These are phyloP conservation scores for Rosa lucieae DNA, from an alignment of 306 rosid species.

Conservation along the genomic window DNA sequence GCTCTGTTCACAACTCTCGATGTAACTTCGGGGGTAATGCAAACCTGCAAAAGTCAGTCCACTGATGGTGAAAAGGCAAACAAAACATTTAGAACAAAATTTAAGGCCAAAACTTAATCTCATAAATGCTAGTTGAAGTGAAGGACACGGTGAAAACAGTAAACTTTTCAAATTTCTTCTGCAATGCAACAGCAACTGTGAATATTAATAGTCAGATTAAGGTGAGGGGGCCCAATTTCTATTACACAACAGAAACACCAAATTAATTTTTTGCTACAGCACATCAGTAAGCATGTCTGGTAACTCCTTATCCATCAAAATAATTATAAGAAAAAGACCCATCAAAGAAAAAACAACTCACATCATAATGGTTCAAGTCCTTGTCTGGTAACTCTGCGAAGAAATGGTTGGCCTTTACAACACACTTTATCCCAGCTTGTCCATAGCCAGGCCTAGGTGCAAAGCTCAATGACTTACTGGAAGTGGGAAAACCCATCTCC, in stretches of 20 bases:
- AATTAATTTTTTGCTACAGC: constrained; percentile 22
- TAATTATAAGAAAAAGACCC: constrained; percentile 16
- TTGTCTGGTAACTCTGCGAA: constrained; percentile 96
- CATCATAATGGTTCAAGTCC: constrained; percentile 97
- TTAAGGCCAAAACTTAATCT: constrained; percentile 32
- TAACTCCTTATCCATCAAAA: too few relatives aligned
- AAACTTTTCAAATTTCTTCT: constrained; percentile 35
- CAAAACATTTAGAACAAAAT: constrained; percentile 53
- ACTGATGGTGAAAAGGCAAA: constrained; percentile 38
- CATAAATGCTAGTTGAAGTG: constrained; percentile 54
- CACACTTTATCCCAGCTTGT: constrained; percentile 86
- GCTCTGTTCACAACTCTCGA: constrained; percentile 85
- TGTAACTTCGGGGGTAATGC: constrained; percentile 86
- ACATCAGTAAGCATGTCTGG: constrained; percentile 6
- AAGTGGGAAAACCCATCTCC: constrained; percentile 72
- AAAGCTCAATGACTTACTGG: constrained; percentile 78
- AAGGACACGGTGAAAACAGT: constrained; percentile 46
- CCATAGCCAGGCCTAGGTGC: constrained; percentile 93
- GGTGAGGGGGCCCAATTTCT: constrained; percentile 40
- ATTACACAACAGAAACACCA: constrained; percentile 23
- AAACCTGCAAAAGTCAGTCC: constrained; percentile 56
- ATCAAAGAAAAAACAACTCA: constrained; percentile 42
- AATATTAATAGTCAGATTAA: constrained; percentile 46
- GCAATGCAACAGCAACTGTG: constrained; percentile 30
- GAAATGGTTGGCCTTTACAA: constrained; percentile 97